Evolutionary conservation across 176 grass and related monocot genomes (phyloP), one percentile per base, ranked within the genome.

Genomic region (Cenchrus americanus): DNA sequence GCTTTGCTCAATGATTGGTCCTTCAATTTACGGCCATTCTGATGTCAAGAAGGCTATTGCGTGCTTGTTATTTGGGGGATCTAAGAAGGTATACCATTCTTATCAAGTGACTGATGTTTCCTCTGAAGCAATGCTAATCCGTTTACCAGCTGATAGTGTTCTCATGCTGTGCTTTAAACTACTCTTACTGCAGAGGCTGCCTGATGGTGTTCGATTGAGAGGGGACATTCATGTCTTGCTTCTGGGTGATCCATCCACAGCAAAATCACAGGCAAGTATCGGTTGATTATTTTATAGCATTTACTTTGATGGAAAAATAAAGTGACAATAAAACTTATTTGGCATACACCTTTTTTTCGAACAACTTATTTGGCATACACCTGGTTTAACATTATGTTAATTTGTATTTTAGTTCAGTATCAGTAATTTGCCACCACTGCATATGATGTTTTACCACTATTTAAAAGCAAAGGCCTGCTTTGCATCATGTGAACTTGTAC

Each of bases 41-140:
- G 96, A 99, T 79, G 91, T 99, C 13, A 99, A 99, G 89, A 96
- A 96, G 90, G 93, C 96, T 69, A 81, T 99, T 24, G 89, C 96
- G 59, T 99, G 96, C 81, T 89, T 99, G 73, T 55, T 99, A 75
- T 96, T 96, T 87, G 89, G 89, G 10, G 96, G 93, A 78, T 94
- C 96, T 46, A 96, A 89, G 60, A 99, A 99, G 91, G 96, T 96
- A 92, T 54, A 5, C 18, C 18, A 3, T 54, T 68, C 32, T 50
- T 51, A 52, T 55, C 46, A 27, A 46, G 61, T 44, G 6, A 8
- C 37, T 50, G 23, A 32, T 83, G 15, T 18, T 30, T 40, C n/a
- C 32, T 42, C 18, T 30, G 53, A 47, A 69, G 62, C 8, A 59
- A 76, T 58, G 19, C 7, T 5, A 9, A 66, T 66, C 9, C 10